Evolutionary conservation across 768 basidiomycete species (phyloP).

Genomic region (Macrolepiota fuliginosa): DNA sequence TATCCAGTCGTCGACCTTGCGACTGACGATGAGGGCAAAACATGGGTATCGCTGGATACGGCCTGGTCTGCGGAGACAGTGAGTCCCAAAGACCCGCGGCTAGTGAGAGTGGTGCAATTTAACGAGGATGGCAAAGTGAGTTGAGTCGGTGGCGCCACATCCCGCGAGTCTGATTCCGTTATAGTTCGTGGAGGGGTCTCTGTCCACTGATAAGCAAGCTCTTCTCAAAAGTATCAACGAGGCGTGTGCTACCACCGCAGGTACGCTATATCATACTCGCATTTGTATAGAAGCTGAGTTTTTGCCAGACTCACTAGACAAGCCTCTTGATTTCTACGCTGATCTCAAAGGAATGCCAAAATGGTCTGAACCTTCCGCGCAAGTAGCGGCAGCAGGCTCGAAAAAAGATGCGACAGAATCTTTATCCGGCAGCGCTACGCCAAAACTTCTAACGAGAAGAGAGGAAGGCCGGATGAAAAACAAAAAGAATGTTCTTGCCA

Average conservation of each 20-base stretch:
- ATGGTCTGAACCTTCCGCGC: constrained; percentile 7
- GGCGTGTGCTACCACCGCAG: neutral
- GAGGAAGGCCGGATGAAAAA: constrained; percentile 10
- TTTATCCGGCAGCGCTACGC: neutral
- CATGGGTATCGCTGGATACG: constrained; percentile 11
- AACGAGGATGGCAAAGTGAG: neutral
- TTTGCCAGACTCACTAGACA: neutral
- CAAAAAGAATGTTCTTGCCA: constrained; percentile 6
- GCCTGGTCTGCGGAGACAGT: neutral
- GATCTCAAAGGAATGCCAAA: constrained; percentile 12
- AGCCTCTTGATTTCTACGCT: constrained; percentile 3
- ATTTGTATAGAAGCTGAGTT: neutral
- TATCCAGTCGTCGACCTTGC: constrained; percentile 62
- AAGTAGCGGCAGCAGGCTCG: neutral
- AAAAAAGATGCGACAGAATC: neutral
- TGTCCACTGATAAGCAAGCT: neutral
- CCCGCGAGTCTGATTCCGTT: neutral
- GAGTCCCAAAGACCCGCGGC: neutral
- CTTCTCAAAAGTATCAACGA: constrained; percentile 1
- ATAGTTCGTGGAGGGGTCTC: neutral
- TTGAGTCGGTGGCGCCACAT: neutral
- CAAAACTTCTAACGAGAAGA: neutral
- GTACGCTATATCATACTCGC: neutral
- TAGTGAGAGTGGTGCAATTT: neutral
- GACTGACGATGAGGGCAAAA: neutral